These are phyloP conservation scores for Colletotrichum sp. DNA, from an alignment of 2,329 filamentous ascomycete species.

Conservation along the genomic window DNA sequence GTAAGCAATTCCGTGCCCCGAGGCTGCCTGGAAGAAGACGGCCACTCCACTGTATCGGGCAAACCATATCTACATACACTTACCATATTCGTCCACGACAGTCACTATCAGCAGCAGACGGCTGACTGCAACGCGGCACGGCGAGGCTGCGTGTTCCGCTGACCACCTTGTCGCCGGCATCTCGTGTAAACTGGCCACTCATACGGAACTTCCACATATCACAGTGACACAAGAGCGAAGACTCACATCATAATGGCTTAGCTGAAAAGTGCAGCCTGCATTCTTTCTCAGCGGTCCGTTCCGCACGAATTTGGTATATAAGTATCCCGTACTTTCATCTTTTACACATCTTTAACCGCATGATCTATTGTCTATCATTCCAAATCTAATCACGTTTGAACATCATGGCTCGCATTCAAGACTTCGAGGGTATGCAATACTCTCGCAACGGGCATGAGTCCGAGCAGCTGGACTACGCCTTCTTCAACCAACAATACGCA, in stretches of 20 bases:
- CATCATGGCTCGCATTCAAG: neutral
- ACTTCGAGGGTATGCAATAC: constrained; percentile 12
- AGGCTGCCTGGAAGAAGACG: neutral
- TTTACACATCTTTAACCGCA: no score
- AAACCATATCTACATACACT: neutral
- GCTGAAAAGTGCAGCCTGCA: accelerated
- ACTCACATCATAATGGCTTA: neutral
- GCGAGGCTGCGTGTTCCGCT: neutral
- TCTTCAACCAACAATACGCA: constrained; percentile 43
- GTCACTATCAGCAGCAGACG: neutral
- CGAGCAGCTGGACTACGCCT: neutral
- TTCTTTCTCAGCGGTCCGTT: neutral
- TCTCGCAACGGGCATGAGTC: neutral
- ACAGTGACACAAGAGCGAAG: neutral
- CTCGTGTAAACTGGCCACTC: neutral
- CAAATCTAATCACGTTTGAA: neutral
- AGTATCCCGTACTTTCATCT: no score
- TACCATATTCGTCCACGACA: neutral
- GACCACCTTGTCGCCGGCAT: neutral
- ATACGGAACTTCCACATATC: neutral
- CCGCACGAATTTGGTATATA: neutral
- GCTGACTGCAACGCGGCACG: neutral
- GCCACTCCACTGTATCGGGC: neutral
- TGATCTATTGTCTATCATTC: no score
- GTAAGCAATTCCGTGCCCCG: neutral